Base-by-base conservation (phyloP, 1,284 basidiomycete genomes). In the Mycena sp. region DNA sequence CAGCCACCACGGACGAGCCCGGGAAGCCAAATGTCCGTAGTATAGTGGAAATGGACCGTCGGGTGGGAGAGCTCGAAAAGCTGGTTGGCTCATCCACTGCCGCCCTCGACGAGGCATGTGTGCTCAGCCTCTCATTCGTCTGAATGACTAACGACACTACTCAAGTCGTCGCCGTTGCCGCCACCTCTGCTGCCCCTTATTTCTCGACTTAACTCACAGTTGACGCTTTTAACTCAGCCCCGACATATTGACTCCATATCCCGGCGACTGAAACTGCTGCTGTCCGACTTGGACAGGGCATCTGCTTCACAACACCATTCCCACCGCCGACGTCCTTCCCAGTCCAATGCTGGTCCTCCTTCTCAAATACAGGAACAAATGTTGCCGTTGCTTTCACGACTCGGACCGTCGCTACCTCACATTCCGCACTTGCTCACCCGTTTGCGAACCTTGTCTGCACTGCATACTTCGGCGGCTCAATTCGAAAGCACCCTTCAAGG, bases 161-260 rank as follows among this genome's bases (percentile, higher is more conserved):
- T 35, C 7, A 71, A 88, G 87, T 77, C 81, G 10, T 87, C 89
- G 1, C 88, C 88, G 4, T 80, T 95, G 12, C 90, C 93, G 0
- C 83, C 91, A 1, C 95, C 97, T 0, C 81, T 99, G 16, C 80
- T 98, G 1, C 89, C 93, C 0, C 87, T 95, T 44, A 82, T 99
- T 43, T 86, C 86, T 17, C 89, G 94, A 29, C 86, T 98, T 38
- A 95, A 94, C 72, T 88, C 90, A 28, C 93, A 96, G 76, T 82
- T 99, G 29, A 88, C 90, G 2, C 83, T 99, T 16, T 87, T 99
- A 53, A 94, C 96, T 0, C 96, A 99, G 80, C 97, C 98, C 0
- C 89, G 96, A 6, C 96, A 99, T 74, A 90, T 99, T 38, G 97
- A 99, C 76, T 92, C 95, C n/a, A 93, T 99, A 67, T 95, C 95